Evolutionary conservation across 1,139 yeast genomes (phyloP).

Genomic region (Debaryomyces sp.): DNA sequence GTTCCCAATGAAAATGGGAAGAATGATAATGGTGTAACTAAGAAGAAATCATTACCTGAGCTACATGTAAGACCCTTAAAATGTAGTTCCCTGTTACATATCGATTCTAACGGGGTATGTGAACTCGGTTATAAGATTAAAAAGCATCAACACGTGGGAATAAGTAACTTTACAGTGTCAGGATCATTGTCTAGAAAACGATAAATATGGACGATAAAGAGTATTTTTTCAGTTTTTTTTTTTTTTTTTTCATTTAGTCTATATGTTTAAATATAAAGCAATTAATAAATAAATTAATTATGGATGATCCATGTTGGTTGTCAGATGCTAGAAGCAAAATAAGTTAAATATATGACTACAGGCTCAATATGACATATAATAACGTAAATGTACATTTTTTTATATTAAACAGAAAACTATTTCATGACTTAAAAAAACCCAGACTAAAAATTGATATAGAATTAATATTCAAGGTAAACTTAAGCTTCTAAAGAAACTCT

Average conservation of each 20-base stretch:
- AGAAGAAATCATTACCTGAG: constrained; percentile 1
- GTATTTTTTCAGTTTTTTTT: background rate
- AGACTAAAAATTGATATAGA: constrained; percentile 5
- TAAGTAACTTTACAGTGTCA: constrained; percentile 35
- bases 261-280: background rate
- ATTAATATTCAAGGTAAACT: constrained; percentile 21
- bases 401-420: constrained; percentile 9
- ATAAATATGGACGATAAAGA: background rate
- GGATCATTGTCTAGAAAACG: constrained; percentile 26
- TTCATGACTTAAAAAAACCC: constrained; percentile 8
- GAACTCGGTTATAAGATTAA: constrained; percentile 48
- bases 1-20: background rate
- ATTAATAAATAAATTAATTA: background rate
- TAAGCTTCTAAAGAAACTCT: constrained; percentile 98
- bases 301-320: background rate
- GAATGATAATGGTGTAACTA: background rate
- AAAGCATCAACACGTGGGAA: constrained; percentile 48
- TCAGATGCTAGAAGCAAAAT: background rate
- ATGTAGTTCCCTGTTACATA: constrained; percentile 19
- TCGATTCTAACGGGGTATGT: constrained; percentile 40
- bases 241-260: background rate
- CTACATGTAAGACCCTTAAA: constrained; percentile 5
- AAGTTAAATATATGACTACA: background rate
- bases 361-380: background rate
- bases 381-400: constrained; percentile 10